Percentiles rank a stretch among this genome's conserved stretches.
phyloP scores from a whole-genome alignment of 1,284 basidiomycete genomes.

The Anthracocystis setariae region DNA sequence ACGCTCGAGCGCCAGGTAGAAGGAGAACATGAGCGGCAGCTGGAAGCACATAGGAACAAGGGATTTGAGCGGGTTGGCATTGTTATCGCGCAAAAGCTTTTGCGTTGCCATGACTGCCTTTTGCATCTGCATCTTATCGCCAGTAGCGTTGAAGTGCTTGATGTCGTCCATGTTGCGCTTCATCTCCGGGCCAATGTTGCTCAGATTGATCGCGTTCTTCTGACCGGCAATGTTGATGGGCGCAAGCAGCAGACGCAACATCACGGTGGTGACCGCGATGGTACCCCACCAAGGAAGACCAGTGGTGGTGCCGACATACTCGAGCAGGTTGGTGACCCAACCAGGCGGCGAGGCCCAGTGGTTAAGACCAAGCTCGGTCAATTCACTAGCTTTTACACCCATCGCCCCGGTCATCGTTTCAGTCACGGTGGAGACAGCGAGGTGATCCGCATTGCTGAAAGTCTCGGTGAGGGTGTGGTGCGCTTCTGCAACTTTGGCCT shows the following conservation, averaged over 20 bases:
- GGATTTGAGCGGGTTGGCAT: slow-evolving; percentile 75
- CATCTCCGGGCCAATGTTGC: slow-evolving; percentile 75
- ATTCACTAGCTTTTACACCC: slow-evolving; percentile 78
- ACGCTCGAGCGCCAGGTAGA: slow-evolving; percentile 84
- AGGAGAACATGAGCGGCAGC: slow-evolving; percentile 80
- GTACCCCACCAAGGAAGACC: slow-evolving; percentile 68
- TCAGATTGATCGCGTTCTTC: slow-evolving; percentile 78
- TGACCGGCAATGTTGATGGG: slow-evolving; percentile 77
- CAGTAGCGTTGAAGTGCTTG: slow-evolving; percentile 69
- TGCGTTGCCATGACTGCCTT: slow-evolving; percentile 73
- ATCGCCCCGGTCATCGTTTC: slow-evolving; percentile 34
- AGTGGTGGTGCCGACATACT: slow-evolving; percentile 79
- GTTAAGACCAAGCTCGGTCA: slow-evolving; percentile 79
- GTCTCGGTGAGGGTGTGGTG: slow-evolving; percentile 17
- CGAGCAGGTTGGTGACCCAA: slow-evolving; percentile 75
- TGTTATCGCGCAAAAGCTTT: slow-evolving; percentile 77
- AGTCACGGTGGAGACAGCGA: slow-evolving; percentile 33
- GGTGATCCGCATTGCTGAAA: slow-evolving; percentile 33
- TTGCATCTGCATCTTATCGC: slow-evolving; percentile 74
- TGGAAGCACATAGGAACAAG: slow-evolving; percentile 76
- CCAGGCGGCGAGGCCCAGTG: slow-evolving; percentile 70
- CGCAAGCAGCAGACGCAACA: slow-evolving; percentile 77
- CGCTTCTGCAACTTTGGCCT: slow-evolving; percentile 17
- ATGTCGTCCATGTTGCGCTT: slow-evolving; percentile 73
- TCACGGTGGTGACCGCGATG: slow-evolving; percentile 78